Percentiles rank a stretch among this genome's conserved stretches.
phyloP scores from a whole-genome alignment of 768 basidiomycete genomes.

The Melanogaster broomeanus region DNA sequence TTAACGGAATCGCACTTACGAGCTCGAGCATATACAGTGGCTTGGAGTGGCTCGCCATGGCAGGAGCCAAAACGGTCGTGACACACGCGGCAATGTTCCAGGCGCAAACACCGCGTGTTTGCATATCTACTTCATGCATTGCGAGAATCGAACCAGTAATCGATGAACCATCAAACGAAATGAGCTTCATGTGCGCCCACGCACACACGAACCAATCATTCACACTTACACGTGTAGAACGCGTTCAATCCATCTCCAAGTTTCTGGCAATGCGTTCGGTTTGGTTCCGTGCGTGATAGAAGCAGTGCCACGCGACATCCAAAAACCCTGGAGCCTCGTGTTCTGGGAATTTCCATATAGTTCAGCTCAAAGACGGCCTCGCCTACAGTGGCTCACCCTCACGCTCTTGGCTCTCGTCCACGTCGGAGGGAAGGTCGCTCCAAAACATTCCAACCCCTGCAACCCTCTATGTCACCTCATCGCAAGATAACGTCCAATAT shows the following conservation, averaged over 20 bases:
- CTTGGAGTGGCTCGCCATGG: too few relatives aligned
- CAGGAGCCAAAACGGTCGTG: too few relatives aligned
- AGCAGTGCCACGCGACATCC: conserved; percentile 24
- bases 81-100: too few relatives aligned
- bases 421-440: not conserved
- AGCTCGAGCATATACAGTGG: too few relatives aligned
- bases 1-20: too few relatives aligned
- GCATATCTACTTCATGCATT: not conserved
- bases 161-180: too few relatives aligned
- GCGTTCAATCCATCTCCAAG: not conserved
- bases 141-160: not conserved
- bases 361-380: conserved; percentile 10
- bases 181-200: too few relatives aligned
- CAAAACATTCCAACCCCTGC: not conserved
- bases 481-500: conserved; percentile 12
- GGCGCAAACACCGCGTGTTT: too few relatives aligned
- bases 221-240: conserved; percentile 4
- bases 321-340: conserved; percentile 29
- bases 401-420: not conserved
- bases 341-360: conserved; percentile 15
- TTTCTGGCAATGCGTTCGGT: conserved; percentile 7
- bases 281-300: conserved; percentile 19
- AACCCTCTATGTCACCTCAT: not conserved
- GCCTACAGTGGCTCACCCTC: conserved; percentile 8
- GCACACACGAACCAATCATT: too few relatives aligned